Percentiles rank a stretch among this genome's conserved stretches.
Evolutionary conservation across 495 filamentous ascomycete species (phyloP).

Genomic region (Niebla homalea): DNA sequence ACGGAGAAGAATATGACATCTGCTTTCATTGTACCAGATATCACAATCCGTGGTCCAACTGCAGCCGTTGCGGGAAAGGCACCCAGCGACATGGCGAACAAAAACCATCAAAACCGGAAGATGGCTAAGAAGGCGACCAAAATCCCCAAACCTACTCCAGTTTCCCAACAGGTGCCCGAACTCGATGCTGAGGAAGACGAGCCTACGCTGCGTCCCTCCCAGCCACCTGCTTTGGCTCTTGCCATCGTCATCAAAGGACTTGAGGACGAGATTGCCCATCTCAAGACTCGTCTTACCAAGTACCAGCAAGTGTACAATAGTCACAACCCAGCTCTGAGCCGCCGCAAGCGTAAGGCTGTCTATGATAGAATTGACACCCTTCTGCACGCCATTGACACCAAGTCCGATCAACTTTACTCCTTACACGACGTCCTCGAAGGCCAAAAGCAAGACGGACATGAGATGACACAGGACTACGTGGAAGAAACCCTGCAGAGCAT

Average conservation of each 20-base stretch:
- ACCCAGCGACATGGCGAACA: conserved; percentile 42
- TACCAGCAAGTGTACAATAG: conserved; percentile 50
- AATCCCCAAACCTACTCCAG: conserved; percentile 55
- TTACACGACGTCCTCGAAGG: conserved; percentile 86
- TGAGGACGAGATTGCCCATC: conserved; percentile 69
- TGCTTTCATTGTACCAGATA: conserved; percentile 63
- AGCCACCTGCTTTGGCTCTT: conserved; percentile 60
- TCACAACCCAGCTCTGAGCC: conserved; percentile 55
- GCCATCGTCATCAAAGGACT: conserved; percentile 67
- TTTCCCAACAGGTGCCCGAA: conserved; percentile 49
- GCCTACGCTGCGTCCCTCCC: conserved; percentile 63
- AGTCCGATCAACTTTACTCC: conserved; percentile 78
- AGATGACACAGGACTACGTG: conserved; percentile 52
- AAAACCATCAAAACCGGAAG: conserved; percentile 17
- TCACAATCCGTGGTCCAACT: conserved; percentile 38
- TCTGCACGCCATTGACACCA: conserved; percentile 53
- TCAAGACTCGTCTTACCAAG: conserved; percentile 51
- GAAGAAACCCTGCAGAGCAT: conserved; percentile 54
- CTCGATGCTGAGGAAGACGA: conserved; percentile 46
- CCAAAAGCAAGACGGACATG: conserved; percentile 49
- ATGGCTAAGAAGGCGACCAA: conserved; percentile 39
- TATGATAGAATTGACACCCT: conserved; percentile 51
- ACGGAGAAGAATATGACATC: conserved; percentile 63
- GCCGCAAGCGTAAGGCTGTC: conserved; percentile 52
- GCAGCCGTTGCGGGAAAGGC: background rate